Percentiles rank a stretch among this genome's conserved stretches.
Conservation (phyloP, 1,139 yeast species). For the Meyerozyma elateridarum region DNA sequence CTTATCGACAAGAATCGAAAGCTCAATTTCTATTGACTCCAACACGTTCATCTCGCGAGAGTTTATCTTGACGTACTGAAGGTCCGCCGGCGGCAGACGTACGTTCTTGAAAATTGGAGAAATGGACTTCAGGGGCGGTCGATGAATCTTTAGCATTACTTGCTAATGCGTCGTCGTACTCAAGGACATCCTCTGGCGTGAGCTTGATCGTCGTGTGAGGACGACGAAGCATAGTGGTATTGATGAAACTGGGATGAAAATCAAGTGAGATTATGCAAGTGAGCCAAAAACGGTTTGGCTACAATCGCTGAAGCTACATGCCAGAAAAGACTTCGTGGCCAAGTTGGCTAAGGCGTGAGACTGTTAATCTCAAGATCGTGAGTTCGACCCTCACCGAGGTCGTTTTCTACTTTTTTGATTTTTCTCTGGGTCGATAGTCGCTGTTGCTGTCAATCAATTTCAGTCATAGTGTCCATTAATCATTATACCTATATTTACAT, state of each 20-base stretch:
- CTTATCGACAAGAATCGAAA: too few species aligned
- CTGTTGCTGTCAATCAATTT: too few species aligned
- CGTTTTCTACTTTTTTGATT: background rate
- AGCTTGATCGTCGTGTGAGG: conserved; percentile 61
- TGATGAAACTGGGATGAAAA: background rate
- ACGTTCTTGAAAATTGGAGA: background rate
- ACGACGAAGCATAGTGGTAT: conserved; percentile 48
- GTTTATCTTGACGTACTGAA: background rate
- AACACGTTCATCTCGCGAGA: conserved; percentile 5
- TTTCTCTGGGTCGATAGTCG: too few species aligned
- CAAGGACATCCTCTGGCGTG: conserved; percentile 62
- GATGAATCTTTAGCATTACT: background rate
- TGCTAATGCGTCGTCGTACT: conserved; percentile 45
- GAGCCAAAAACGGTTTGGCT: background rate
- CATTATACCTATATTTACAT: background rate
- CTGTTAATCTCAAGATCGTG: conserved; percentile 8
- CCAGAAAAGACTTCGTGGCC: conserved; percentile 13
- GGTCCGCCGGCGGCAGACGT: background rate
- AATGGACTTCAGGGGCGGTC: background rate
- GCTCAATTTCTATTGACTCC: conserved; percentile 4
- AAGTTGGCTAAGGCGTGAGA: conserved; percentile 11
- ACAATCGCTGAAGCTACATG: too few species aligned
- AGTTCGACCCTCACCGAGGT: conserved; percentile 7
- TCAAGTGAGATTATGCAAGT: background rate
- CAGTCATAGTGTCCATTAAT: background rate